Evolutionary conservation across 106 monocot genomes (phyloP), one percentile per base, ranked within the genome.

Genomic region (Phalaenopsis aphrodite): DNA sequence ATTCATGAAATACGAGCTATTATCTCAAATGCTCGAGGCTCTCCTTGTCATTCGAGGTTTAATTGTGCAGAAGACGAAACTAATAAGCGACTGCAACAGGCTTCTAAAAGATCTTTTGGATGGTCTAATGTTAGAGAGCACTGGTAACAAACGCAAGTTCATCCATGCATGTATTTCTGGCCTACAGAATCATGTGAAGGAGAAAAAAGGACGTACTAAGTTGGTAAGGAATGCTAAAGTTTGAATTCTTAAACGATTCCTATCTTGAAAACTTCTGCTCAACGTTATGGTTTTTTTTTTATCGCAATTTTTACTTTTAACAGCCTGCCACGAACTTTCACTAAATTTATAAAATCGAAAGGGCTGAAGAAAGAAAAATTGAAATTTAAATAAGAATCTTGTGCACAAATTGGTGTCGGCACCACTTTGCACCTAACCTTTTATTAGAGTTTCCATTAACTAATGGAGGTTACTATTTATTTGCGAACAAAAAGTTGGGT

Each of bases 51-150:
- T 99, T 84, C 87, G 95, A 82, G 99, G 99, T n/a, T 79, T 99
- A 45, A 90, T 99, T 78, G 91, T 99, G 41, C 99, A 99, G 83
- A 99, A 99, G 83, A 99, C 99, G 72, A 99, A 99, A 81, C 82
- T 99, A 45, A 99, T 99, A 56, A 90, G 84, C 81, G 99, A 99
- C 41, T 95, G 99, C 56, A 94, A 91, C 78, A 84, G 83, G 61
- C 93, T 95, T 61, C 81, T 99, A 85, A 99, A 95, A 64, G 99
- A 99, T 36, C 92, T 99, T 80, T 83, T 99, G 12, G 99, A 99
- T 75, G 81, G 99, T 81, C 91, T 99, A 81, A 82, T 98, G 55
- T 83, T 95, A 14, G 99, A 99, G 87, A 99, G 87, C 67, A 83
- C 83, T 55, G 93, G 81, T 78, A 99, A 99, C 83, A 99, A 99